Evolutionary conservation across 805 yeast species (phyloP).

Genomic region (Metschnikowia orientalis): DNA sequence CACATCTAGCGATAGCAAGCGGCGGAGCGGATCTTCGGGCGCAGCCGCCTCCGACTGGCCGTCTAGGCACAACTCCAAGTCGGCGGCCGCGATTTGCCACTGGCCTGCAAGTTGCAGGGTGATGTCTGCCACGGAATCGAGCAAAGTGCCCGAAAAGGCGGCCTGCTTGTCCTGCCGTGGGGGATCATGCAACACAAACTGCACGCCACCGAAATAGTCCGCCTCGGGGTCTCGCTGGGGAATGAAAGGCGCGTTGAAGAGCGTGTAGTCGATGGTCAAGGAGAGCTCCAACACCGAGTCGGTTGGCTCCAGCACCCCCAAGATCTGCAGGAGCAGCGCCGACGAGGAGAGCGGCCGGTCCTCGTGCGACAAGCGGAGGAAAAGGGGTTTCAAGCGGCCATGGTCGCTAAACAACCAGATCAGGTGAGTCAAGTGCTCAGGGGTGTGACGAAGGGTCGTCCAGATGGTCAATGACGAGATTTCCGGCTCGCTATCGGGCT

Average conservation of each 20-base stretch:
- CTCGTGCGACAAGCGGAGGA: constrained; percentile 15
- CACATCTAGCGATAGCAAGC: constrained; percentile 24
- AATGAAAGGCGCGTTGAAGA: constrained; percentile 17
- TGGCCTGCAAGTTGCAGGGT: constrained; percentile 18
- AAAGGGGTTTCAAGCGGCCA: constrained; percentile 24
- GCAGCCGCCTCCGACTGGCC: background rate
- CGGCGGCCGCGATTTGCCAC: constrained; percentile 2
- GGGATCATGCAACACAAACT: background rate
- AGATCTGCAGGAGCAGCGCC: constrained; percentile 13
- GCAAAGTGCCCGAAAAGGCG: constrained; percentile 19
- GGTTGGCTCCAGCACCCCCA: constrained; percentile 8
- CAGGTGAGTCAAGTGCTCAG: constrained; percentile 23
- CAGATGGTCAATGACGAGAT: constrained; percentile 8
- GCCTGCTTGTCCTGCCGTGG: constrained; percentile 7
- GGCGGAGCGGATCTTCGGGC: constrained; percentile 6
- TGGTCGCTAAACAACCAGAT: constrained; percentile 28
- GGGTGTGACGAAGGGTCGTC: constrained; percentile 23
- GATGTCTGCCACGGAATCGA: constrained; percentile 18
- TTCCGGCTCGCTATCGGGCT: constrained; percentile 1
- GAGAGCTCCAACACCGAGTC: constrained; percentile 1
- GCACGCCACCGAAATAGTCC: constrained; percentile 20
- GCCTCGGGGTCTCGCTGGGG: constrained; percentile 25
- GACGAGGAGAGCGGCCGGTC: constrained; percentile 13
- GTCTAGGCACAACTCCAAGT: constrained; percentile 1
- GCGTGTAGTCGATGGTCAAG: constrained; percentile 22